Evolutionary conservation across 495 filamentous ascomycete species (phyloP).

Genomic region (Podospora pseudoanserina): DNA sequence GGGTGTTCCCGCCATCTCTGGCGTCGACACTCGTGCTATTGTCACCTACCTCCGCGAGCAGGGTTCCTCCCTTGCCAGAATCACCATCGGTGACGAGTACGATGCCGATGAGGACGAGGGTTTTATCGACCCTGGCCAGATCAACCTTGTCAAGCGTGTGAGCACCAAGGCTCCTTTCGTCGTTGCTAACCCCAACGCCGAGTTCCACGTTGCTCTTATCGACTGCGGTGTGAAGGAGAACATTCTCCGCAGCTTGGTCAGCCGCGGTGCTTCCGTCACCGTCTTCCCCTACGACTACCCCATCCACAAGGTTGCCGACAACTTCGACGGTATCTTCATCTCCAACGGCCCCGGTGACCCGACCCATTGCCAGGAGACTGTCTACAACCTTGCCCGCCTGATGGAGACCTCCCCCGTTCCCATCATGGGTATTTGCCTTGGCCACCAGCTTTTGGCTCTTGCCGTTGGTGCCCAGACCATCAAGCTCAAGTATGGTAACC

Average conservation of each 20-base stretch:
- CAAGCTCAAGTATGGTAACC: slow-evolving; percentile 97
- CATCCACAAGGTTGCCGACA: slow-evolving; percentile 94
- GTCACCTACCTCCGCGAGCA: slow-evolving; percentile 94
- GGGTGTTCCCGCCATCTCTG: slow-evolving; percentile 92
- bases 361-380: slow-evolving; percentile 89
- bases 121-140: slow-evolving; percentile 89
- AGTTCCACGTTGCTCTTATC: slow-evolving; percentile 87
- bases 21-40: slow-evolving; percentile 94
- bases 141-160: slow-evolving; percentile 91
- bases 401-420: slow-evolving; percentile 89
- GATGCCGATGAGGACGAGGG: slow-evolving; percentile 98
- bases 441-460: slow-evolving; percentile 82
- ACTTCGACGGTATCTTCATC: slow-evolving; percentile 98
- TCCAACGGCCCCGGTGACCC: slow-evolving; percentile 98
- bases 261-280: slow-evolving; percentile 81
- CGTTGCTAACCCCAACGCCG: slow-evolving; percentile 70
- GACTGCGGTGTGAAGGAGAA: slow-evolving; percentile 99
- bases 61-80: slow-evolving; percentile 89
- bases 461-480: slow-evolving; percentile 80
- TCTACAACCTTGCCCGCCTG: slow-evolving; percentile 80
- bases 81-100: slow-evolving; percentile 96
- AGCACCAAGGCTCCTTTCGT: slow-evolving; percentile 98
- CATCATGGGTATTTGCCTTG: slow-evolving; percentile 95
- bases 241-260: slow-evolving; percentile 89
- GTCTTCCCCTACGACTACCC: slow-evolving; percentile 94